Evolutionary conservation across 371 early-diverging fungal species (phyloP).

Genomic region (Phascolomyces articulosus): DNA sequence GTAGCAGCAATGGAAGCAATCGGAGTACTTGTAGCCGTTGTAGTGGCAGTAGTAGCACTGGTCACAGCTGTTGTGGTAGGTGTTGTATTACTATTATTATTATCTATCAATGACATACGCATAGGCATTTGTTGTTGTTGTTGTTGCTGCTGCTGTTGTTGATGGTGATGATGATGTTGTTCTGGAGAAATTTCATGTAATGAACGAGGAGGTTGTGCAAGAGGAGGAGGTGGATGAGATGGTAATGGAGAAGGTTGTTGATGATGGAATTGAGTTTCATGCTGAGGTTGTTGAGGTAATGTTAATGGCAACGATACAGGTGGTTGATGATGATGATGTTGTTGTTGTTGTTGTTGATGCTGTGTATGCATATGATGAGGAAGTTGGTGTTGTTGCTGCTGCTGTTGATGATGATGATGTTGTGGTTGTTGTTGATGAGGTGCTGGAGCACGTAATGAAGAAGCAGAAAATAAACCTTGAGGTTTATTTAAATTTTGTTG

Average conservation of each 20-base stretch:
- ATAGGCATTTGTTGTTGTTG: conserved; percentile 4
- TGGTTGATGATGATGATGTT: conserved; percentile 15
- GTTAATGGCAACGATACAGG: conserved; percentile 3
- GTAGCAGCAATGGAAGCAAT: not conserved
- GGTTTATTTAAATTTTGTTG: conserved; percentile 16
- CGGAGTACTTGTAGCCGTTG: not conserved
- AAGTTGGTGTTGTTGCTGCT: conserved; percentile 14
- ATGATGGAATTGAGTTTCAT: conserved; percentile 11
- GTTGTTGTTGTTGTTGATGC: conserved; percentile 20
- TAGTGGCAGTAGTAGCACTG: not conserved
- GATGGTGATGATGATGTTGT: conserved; percentile 10
- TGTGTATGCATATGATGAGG: conserved; percentile 13
- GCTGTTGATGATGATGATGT: conserved; percentile 26
- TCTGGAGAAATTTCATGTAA: conserved; percentile 1
- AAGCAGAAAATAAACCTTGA: conserved; percentile 7
- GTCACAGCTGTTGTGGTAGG: no score
- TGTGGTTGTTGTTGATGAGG: conserved; percentile 1
- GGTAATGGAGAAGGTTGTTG: conserved; percentile 2
- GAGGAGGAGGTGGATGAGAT: conserved; percentile 7
- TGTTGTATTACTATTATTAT: not conserved
- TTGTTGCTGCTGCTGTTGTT: conserved; percentile 9
- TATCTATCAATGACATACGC: not conserved
- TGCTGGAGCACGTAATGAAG: conserved; percentile 15
- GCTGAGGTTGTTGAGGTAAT: conserved; percentile 15
- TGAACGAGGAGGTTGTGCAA: not conserved